phyloP scores from a whole-genome alignment of 1,284 basidiomycete genomes.

The Polyporus tsugae region DNA sequence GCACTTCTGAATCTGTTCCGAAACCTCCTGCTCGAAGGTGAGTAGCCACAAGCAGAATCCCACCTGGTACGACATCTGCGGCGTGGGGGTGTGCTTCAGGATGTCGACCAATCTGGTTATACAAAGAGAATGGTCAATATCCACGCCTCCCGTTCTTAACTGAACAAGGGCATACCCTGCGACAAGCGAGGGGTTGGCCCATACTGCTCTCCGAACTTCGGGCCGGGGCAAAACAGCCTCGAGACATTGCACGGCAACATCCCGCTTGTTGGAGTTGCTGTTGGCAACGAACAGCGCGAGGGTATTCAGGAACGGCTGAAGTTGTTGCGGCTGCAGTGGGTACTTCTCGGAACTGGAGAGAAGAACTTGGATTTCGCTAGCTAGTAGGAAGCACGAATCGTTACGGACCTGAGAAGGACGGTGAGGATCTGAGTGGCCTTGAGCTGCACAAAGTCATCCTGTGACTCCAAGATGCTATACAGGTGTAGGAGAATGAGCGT shows the following conservation, averaged over 20 bases:
- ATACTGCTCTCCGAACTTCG: conserved; percentile 79
- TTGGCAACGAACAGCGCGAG: conserved; percentile 74
- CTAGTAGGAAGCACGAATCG: background rate
- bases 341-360: conserved; percentile 60
- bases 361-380: background rate
- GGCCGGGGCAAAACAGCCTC: conserved; percentile 87
- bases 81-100: conserved; percentile 75
- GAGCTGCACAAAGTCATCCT: conserved; percentile 94
- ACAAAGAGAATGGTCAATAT: background rate
- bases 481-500: conserved; percentile 21
- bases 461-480: conserved; percentile 79
- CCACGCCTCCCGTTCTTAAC: background rate
- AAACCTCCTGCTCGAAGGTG: conserved; percentile 88
- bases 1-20: conserved; percentile 81
- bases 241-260: conserved; percentile 91
- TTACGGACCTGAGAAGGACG: conserved; percentile 76
- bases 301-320: conserved; percentile 73
- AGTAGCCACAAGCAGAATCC: conserved; percentile 94
- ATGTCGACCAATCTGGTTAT: conserved; percentile 77
- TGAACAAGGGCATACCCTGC: conserved; percentile 56
- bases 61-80: conserved; percentile 97
- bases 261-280: conserved; percentile 74
- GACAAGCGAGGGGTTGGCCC: conserved; percentile 73
- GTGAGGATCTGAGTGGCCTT: conserved; percentile 92
- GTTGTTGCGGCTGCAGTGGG: conserved; percentile 60